Percentiles rank a stretch among this genome's conserved stretches.
Conservation (phyloP, 768 basidiomycete species). For the Auriscalpium microsporum region DNA sequence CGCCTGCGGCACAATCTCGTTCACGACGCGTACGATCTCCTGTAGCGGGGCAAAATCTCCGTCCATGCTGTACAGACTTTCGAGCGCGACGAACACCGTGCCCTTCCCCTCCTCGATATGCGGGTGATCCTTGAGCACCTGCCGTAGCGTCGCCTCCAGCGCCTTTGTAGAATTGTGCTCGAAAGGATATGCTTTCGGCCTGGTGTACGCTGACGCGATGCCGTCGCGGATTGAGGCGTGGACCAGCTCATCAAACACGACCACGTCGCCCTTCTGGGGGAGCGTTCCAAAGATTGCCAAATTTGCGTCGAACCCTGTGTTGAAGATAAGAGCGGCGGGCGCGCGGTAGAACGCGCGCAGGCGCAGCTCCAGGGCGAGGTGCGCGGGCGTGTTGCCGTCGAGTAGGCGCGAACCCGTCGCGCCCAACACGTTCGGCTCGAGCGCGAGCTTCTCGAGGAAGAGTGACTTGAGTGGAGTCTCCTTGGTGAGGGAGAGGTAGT, state of each 20-base stretch:
- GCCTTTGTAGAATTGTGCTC: slow-evolving; percentile 36
- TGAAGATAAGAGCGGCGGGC: slow-evolving; percentile 39
- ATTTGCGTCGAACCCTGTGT: slow-evolving; percentile 48
- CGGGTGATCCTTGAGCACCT: slow-evolving; percentile 19
- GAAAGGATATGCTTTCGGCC: slow-evolving; percentile 26
- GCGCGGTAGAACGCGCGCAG: slow-evolving; percentile 31
- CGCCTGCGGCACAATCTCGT: slow-evolving; percentile 28
- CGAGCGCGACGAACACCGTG: slow-evolving; percentile 41
- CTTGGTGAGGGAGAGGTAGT: slow-evolving; percentile 40
- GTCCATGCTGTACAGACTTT: slow-evolving; percentile 55
- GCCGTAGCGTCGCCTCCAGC: slow-evolving; percentile 23
- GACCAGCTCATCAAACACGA: slow-evolving; percentile 46
- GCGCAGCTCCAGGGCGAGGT: slow-evolving; percentile 34
- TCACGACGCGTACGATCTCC: slow-evolving; percentile 32
- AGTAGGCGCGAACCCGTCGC: slow-evolving; percentile 43
- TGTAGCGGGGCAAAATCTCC: slow-evolving; percentile 43
- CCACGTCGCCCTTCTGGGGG: slow-evolving; percentile 35
- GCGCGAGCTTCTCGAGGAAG: slow-evolving; percentile 23
- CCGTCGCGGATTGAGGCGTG: slow-evolving; percentile 48
- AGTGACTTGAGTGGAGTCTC: slow-evolving; percentile 24
- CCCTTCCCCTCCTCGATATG: slow-evolving; percentile 18
- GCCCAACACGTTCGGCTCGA: slow-evolving; percentile 27
- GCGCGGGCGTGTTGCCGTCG: slow-evolving; percentile 32
- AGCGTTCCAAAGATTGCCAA: slow-evolving; percentile 37
- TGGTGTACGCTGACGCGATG: slow-evolving; percentile 30